These are phyloP conservation scores for Aspergillus bombycis DNA, from an alignment of 2,329 filamentous ascomycete species.

Conservation along the genomic window DNA sequence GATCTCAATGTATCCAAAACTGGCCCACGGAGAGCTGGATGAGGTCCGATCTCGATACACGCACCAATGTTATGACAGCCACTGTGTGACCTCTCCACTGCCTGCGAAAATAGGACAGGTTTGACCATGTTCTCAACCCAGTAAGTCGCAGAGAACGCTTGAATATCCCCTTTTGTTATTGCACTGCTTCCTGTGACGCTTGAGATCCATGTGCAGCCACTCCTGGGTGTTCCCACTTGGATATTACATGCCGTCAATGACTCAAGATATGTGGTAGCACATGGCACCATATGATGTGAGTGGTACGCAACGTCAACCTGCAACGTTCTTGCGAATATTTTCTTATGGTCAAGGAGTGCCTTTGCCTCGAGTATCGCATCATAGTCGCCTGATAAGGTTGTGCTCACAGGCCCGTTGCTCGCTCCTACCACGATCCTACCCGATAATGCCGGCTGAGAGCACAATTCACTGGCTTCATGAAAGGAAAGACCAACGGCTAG, in stretches of 20 bases:
- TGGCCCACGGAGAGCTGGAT: conserved; percentile 7
- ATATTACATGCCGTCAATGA: not conserved
- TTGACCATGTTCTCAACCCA: conserved; percentile 13
- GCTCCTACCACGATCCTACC: conserved; percentile 4
- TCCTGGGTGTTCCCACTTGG: not conserved
- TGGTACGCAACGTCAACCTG: conserved; percentile 17
- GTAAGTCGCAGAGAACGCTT: not conserved
- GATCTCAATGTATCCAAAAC: not conserved
- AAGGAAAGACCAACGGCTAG: not conserved
- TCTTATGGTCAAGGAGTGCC: not conserved
- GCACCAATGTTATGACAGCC: not conserved
- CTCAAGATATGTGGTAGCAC: not conserved
- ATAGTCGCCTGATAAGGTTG: conserved; percentile 12
- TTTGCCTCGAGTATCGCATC: not conserved
- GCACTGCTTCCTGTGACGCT: not conserved
- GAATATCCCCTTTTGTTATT: not conserved
- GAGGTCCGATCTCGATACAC: conserved; percentile 6
- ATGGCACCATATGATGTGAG: conserved; percentile 10
- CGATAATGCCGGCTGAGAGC: not conserved
- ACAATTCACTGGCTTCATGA: not conserved
- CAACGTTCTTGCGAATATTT: conserved; percentile 1
- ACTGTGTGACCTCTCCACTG: not conserved
- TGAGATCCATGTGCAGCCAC: conserved; percentile 2
- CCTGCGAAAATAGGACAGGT: conserved; percentile 3
- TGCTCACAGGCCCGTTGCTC: conserved; percentile 6